Evolutionary conservation across 768 basidiomycete genomes (phyloP).

Genomic region (Tylopilus felleus): DNA sequence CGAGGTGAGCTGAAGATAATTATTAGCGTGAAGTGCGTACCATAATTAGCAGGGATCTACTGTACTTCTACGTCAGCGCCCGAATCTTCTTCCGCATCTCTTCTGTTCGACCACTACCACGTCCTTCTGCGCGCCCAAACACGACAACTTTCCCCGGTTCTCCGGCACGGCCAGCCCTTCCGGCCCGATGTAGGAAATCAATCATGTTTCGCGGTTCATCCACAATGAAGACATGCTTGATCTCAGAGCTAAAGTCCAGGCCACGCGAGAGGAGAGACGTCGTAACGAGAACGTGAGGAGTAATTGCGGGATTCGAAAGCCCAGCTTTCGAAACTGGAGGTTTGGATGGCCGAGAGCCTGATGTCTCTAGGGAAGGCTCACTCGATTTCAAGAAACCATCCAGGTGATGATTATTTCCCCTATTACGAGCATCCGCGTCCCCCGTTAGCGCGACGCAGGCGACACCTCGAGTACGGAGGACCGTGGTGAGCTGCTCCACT

Average conservation of each 20-base stretch:
- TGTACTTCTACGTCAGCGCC: constrained; percentile 26
- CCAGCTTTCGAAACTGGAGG: constrained; percentile 8
- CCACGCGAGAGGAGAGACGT: constrained; percentile 90
- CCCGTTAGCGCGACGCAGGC: constrained; percentile 65
- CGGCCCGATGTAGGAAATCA: constrained; percentile 91
- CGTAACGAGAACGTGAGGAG: constrained; percentile 74
- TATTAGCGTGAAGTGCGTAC: not conserved
- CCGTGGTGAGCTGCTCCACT: constrained; percentile 58
- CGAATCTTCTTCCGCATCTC: constrained; percentile 51
- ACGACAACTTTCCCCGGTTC: constrained; percentile 67
- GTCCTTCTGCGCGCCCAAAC: constrained; percentile 67
- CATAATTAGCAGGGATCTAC: not conserved
- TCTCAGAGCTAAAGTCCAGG: constrained; percentile 76
- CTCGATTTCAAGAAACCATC: constrained; percentile 59
- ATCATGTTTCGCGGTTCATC: constrained; percentile 88
- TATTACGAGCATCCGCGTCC: constrained; percentile 50
- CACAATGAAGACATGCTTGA: constrained; percentile 81
- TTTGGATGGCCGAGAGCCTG: not conserved
- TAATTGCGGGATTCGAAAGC: constrained; percentile 27
- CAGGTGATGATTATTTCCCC: constrained; percentile 76
- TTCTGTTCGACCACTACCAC: constrained; percentile 52
- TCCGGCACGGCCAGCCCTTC: constrained; percentile 76
- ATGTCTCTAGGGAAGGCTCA: not conserved
- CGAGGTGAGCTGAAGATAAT: not conserved
- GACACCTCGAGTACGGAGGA: constrained; percentile 59